Base-by-base conservation (phyloP, 306 rosid genomes). In the Sphenostylis stenocarpa region DNA sequence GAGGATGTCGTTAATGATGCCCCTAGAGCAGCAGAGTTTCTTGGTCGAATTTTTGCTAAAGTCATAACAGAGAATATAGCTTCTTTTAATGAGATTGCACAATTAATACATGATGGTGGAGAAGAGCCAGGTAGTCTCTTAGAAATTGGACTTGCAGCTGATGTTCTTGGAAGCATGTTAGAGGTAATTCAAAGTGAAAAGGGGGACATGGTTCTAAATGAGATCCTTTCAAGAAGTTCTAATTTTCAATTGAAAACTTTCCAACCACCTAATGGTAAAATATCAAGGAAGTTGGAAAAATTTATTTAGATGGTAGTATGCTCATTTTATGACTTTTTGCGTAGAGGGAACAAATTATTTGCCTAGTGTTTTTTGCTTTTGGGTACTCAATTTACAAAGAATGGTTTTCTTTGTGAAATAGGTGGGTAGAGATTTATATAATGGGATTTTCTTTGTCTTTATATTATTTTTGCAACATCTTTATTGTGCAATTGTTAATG, bases 1-100 rank as follows among this genome's bases (percentile, higher is more conserved):
- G 98, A 95, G 82, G 98, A 95, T 76, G 85, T 89, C 0, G 92
- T 95, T 44, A 95, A 80, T 65, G 98, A 95, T 56, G 96, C 97
- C 45, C 98, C 98, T 0, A 90, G 68, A 82, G 98, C 97, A 68
- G 85, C 97, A 0, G 93, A 92, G 83, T 95, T 89, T 84, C 85
- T 95, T 24, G 96, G 96, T 45, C 84, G 70, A 0, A 77, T 95
- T 24, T 87, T 95, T 56, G 97, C 92, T 0, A 51, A 77, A 71
- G 77, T 73, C 14, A 74, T 95, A 45, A 64, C 79, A 48, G 93
- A 88, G 86, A 80, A 82, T 78, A 80, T 88, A 72, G 77, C 84
- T 76, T 29, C 91, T 44, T 68, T 95, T 79, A 64, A 82, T 15
- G 93, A 92, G 74, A 88, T 95, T 11, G 98, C 88, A 57, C 52